A percentile compares a stretch with the other conserved stretches of the same genome.
These are phyloP conservation scores for Fusarium xyrophilum DNA, from an alignment of 2,329 filamentous ascomycete species.

Conservation along the genomic window DNA sequence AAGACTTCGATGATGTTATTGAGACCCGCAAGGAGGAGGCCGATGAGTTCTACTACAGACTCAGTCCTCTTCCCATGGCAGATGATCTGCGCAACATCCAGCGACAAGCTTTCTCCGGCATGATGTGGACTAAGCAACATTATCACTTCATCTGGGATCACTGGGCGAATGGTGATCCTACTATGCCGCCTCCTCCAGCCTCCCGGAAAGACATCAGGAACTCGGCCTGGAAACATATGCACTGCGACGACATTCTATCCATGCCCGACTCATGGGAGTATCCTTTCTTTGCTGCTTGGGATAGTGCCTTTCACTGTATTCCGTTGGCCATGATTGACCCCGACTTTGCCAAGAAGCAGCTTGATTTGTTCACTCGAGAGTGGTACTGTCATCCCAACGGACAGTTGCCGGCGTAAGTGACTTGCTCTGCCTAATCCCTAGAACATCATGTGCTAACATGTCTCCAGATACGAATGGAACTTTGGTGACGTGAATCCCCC, in stretches of 20 bases:
- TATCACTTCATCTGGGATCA: slow-evolving; percentile 98
- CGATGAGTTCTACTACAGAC: slow-evolving; percentile 93
- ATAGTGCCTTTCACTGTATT: slow-evolving; percentile 96
- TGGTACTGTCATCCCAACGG: slow-evolving; percentile 99
- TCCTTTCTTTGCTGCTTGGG: slow-evolving; percentile 97
- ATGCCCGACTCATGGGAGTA: slow-evolving; percentile 99
- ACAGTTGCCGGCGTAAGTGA: slow-evolving; percentile 80
- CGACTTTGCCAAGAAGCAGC: slow-evolving; percentile 96
- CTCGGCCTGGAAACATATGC: slow-evolving; percentile 89
- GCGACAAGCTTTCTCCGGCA: slow-evolving; percentile 90
- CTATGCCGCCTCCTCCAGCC: slow-evolving; percentile 83
- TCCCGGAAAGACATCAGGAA: slow-evolving; percentile 84
- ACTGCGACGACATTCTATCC: slow-evolving; percentile 92
- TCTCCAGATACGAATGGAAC: slow-evolving; percentile 81
- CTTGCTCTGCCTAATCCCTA: too few species aligned
- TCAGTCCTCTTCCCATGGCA: slow-evolving; percentile 91
- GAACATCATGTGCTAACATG: slow-evolving; percentile 14
- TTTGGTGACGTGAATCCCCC: slow-evolving; percentile 97
- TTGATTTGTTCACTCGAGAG: slow-evolving; percentile 93
- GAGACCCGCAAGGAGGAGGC: slow-evolving; percentile 87
- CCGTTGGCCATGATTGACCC: slow-evolving; percentile 96
- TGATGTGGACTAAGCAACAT: slow-evolving; percentile 99
- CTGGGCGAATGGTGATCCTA: slow-evolving; percentile 94
- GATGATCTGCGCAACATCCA: slow-evolving; percentile 96
- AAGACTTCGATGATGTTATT: slow-evolving; percentile 88